Conservation (phyloP, 1,139 yeast genomes). For the Candida sp. region DNA sequence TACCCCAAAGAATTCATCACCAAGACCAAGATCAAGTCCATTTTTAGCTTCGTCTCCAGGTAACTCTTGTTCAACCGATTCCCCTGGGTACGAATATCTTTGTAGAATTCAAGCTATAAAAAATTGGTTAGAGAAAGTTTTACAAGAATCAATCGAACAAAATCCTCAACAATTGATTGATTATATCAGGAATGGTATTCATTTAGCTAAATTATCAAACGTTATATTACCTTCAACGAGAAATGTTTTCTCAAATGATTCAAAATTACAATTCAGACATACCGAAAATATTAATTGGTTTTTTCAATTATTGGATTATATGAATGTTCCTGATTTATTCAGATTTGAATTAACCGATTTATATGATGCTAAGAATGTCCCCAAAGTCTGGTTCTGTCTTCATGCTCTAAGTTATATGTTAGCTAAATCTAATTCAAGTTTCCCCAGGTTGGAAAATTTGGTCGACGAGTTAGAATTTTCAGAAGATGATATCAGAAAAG, state of each 20-base stretch:
- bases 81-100: conserved; percentile 69
- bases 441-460: conserved; percentile 62
- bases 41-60: conserved; percentile 26
- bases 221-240: conserved; percentile 67
- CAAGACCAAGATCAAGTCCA: conserved; percentile 14
- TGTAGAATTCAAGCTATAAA: conserved; percentile 90
- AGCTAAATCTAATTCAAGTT: conserved; percentile 44
- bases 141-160: conserved; percentile 54
- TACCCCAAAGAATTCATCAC: conserved; percentile 6
- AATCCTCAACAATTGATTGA: conserved; percentile 48
- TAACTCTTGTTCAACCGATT: conserved; percentile 24
- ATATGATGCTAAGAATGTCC: conserved; percentile 88
- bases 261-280: conserved; percentile 76
- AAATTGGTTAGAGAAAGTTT: conserved; percentile 38
- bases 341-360: conserved; percentile 89
- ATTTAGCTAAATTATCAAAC: conserved; percentile 75
- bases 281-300: conserved; percentile 91
- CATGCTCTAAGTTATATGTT: conserved; percentile 83
- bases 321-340: conserved; percentile 82
- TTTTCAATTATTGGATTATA: conserved; percentile 64
- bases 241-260: conserved; percentile 37
- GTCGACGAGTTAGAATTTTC: conserved; percentile 63
- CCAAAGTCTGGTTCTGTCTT: conserved; percentile 90
- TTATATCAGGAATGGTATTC: conserved; percentile 76
- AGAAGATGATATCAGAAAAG: conserved; percentile 65